These are phyloP conservation scores for Fusarium metavorans DNA, from an alignment of 2,329 filamentous ascomycete genomes.

Conservation along the genomic window DNA sequence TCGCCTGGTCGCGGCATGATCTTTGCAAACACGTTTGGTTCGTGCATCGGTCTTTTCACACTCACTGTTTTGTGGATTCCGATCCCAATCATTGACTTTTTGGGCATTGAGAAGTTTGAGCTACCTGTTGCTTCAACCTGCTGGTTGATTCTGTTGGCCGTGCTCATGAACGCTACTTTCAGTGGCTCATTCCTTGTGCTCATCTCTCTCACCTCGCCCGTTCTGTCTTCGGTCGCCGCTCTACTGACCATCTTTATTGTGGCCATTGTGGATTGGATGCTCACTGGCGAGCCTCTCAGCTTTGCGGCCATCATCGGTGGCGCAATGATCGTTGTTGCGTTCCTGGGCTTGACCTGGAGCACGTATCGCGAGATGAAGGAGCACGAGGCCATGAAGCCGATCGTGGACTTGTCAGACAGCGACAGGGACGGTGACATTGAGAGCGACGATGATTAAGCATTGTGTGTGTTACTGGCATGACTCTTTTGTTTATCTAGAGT, in stretches of 20 bases:
- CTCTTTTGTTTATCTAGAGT: constrained; percentile 1
- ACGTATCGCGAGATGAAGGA: constrained; percentile 95
- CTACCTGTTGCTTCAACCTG: constrained; percentile 83
- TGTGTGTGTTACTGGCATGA: constrained; percentile 6
- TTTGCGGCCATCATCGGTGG: constrained; percentile 85
- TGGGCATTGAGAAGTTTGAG: constrained; percentile 85
- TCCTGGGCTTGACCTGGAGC: constrained; percentile 88
- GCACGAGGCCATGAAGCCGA: constrained; percentile 73
- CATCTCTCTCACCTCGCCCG: constrained; percentile 92
- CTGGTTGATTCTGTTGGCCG: constrained; percentile 82
- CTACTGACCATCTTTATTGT: constrained; percentile 97
- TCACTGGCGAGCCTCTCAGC: constrained; percentile 82
- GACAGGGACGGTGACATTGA: constrained; percentile 60
- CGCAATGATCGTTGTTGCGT: constrained; percentile 86
- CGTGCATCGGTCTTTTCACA: constrained; percentile 88
- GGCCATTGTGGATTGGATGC: constrained; percentile 88
- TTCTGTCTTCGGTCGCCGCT: constrained; percentile 91
- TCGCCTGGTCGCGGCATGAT: constrained; percentile 90
- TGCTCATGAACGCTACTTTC: constrained; percentile 90
- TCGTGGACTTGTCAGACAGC: constrained; percentile 59
- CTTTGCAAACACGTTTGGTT: constrained; percentile 93
- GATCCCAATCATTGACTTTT: constrained; percentile 82
- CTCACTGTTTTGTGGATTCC: constrained; percentile 92
- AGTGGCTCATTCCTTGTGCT: constrained; percentile 93
- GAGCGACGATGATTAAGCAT: constrained; percentile 44